Base-by-base conservation (phyloP, 176 grass and related monocot species). In the Oryza meridionalis region DNA sequence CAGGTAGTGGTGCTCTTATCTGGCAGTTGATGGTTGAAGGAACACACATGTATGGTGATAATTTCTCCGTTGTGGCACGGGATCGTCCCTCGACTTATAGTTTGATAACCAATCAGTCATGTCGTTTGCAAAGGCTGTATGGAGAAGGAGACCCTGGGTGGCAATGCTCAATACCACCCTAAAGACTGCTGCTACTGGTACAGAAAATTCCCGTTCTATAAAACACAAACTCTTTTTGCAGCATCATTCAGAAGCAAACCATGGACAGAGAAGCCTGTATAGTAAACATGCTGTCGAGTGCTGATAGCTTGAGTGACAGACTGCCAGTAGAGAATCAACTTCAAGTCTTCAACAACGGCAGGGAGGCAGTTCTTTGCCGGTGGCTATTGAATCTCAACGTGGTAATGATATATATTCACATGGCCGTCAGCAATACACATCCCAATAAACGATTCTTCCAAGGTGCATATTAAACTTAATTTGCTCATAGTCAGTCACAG, bases 21-120 rank as follows among this genome's bases (percentile, higher is more conserved):
- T 98, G 96, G 96, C 96, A 98, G 75, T 81, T 95, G 81, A 93
- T 93, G 71, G 85, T 95, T 17, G 93, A 93, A 92, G 91, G 91
- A 74, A 93, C 69, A 50, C 89, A 79, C 15, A 88, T 69, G 78
- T 95, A 93, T 69, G 42, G 46, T 45, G 96, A 98, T 65, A 51
- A 91, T 46, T 98, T 98, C 74, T 91, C 96, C 38, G 21, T 98
- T 70, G 85, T 98, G 66, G 96, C 96, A 37, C 49, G 27, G 13
- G 86, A 89, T 43, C 80, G 77, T 38, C 85, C 91, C 4, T 78
- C 80, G 2, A 93, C 87, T 31, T 93, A 95, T 87, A 91, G 90
- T 44, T 45, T 98, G 73, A 95, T 98, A 71, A 79, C 27, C 15
- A 81, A 93, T 70, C 96, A 98, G 7, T 98, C 93, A 49, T 95